Evolutionary conservation across 495 filamentous ascomycete species (phyloP).

Genomic region (Podospora pseudocomata): DNA sequence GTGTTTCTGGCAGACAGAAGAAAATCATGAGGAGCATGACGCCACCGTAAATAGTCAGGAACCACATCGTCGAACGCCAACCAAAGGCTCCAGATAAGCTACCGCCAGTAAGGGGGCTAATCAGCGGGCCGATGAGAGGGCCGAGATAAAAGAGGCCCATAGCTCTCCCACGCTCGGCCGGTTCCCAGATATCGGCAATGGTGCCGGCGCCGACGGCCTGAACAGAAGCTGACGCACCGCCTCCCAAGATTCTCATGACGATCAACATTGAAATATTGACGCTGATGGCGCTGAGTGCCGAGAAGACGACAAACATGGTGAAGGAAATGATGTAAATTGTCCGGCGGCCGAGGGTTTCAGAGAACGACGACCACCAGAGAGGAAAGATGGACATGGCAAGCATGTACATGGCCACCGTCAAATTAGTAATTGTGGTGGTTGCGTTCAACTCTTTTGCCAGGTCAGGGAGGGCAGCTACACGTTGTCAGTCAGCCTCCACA

Average conservation of each 20-base stretch:
- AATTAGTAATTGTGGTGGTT: slow-evolving; percentile 69
- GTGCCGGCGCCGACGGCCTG: slow-evolving; percentile 92
- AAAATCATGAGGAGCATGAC: slow-evolving; percentile 58
- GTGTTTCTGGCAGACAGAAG: slow-evolving; percentile 69
- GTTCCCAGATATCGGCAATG: slow-evolving; percentile 88
- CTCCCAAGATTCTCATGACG: slow-evolving; percentile 75
- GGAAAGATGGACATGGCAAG: slow-evolving; percentile 86
- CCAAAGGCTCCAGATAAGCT: slow-evolving; percentile 64
- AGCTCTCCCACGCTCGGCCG: slow-evolving; percentile 72
- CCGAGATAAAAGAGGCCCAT: slow-evolving; percentile 94
- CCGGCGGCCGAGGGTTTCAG: slow-evolving; percentile 74
- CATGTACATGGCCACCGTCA: slow-evolving; percentile 87
- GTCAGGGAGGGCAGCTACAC: slow-evolving; percentile 64
- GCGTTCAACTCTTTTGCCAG: slow-evolving; percentile 63
- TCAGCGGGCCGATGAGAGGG: slow-evolving; percentile 76
- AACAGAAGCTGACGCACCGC: slow-evolving; percentile 81
- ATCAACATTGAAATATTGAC: slow-evolving; percentile 81
- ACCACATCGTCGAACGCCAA: slow-evolving; percentile 89
- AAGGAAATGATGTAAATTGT: slow-evolving; percentile 87
- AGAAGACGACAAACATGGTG: slow-evolving; percentile 73
- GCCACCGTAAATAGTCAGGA: slow-evolving; percentile 73
- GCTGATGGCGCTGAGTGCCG: slow-evolving; percentile 66
- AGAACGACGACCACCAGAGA: slow-evolving; percentile 89
- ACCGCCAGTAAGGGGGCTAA: slow-evolving; percentile 86
- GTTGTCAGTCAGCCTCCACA: background rate